Evolutionary conservation across 78 protist species (phyloP).

Genomic region (Isochrysis galbana): DNA sequence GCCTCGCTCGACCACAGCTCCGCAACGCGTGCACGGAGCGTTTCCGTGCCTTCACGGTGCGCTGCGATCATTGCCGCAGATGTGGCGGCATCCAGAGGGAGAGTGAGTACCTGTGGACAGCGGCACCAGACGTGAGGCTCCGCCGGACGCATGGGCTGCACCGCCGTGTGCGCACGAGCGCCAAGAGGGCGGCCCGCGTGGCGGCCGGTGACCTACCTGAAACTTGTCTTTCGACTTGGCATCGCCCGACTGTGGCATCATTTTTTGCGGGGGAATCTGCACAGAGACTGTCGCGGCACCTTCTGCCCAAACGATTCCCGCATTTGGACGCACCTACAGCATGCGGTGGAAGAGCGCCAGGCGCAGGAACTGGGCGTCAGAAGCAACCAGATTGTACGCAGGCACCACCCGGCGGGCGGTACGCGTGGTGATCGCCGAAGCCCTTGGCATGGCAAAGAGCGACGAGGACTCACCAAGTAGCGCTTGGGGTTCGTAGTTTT

Average conservation of each 20-base stretch:
- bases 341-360: no score
- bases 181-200: neutral
- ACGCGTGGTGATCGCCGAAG: no score
- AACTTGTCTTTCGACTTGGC: neutral
- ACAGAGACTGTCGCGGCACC: neutral
- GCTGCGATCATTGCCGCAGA: neutral
- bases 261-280: neutral
- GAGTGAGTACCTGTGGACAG: neutral
- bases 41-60: neutral
- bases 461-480: no score
- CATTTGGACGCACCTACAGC: neutral
- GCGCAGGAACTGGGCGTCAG: no score
- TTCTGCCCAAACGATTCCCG: neutral
- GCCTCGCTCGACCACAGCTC: neutral
- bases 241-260: neutral
- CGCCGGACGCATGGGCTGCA: neutral
- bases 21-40: neutral
- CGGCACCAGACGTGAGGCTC: neutral
- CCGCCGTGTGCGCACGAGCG: neutral
- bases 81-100: neutral
- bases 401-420: no score
- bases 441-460: no score
- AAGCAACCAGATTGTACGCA: no score
- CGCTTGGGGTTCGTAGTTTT: conserved; percentile 1
- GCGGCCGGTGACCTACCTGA: neutral